Base-by-base conservation (phyloP, 2,329 filamentous ascomycete genomes). In the Penicillium sp. region DNA sequence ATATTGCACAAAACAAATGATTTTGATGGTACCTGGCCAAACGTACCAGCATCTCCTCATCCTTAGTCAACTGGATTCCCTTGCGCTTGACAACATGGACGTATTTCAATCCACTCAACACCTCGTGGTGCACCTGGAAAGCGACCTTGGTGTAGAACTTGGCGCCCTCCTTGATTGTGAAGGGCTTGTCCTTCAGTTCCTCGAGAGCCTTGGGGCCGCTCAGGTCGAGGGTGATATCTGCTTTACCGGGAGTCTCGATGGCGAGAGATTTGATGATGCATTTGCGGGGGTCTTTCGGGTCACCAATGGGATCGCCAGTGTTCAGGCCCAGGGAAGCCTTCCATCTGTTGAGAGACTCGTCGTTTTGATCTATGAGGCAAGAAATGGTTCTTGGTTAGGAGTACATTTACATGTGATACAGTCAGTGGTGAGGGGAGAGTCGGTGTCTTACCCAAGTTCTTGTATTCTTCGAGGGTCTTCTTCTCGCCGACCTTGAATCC, bases 401-500 rank as follows among this genome's bases (percentile, higher is more conserved):
- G 18, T n/a, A n/a, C 18, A 11, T 47, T 33, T n/a, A 28, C 14
- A 24, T 26, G 24, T 24, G 5, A 12, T 20, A 47, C 20, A 47
- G n/a, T 5, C 11, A 33, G 12, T 21, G 28, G 24, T 6, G 18
- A 30, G n/a, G 11, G 40, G 14, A 26, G 38, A 26, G 38, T 23
- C 9, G 43, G 9, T 4, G 26, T 26, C 18, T 81, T 81, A 96
- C 91, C 94, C 78, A 99, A 88, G 74, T 96, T 82, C 71, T 93
- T 83, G 78, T 97, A 97, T 76, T 97, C 90, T 63, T 93, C 90
- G 70, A 99, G 83, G 66, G 90, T 95, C 84, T 97, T 96, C 87
- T 97, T 97, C 84, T 97, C 91, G 65, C 91, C 92, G 71, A 97
- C 89, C 85, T 95, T 97, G 87, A 97, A 97, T 73, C 93, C 93